Conservation (phyloP, 345 rosid genomes). For the Aethionema arabicum region DNA sequence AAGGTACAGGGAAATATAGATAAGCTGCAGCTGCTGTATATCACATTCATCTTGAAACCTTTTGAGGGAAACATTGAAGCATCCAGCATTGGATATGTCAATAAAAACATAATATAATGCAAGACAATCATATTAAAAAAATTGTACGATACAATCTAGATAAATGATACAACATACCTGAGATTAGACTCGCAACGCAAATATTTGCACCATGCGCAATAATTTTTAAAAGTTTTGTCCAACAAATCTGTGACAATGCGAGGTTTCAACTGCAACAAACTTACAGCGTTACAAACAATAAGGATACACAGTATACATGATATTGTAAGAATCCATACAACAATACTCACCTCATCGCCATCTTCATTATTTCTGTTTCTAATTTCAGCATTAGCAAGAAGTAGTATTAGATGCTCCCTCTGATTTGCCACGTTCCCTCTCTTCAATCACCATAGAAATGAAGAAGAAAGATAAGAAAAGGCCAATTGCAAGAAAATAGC, state of each 20-base stretch:
- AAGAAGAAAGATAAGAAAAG: constrained; percentile 17
- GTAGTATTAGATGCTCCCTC: constrained; percentile 88
- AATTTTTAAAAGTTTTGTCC: constrained; percentile 73
- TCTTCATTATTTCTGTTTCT: constrained; percentile 46
- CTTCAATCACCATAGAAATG: constrained; percentile 44
- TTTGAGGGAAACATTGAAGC: constrained; percentile 34
- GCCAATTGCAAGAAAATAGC: constrained; percentile 1
- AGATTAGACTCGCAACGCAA: constrained; percentile 48
- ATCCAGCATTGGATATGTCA: constrained; percentile 27
- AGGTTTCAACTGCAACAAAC: constrained; percentile 58
- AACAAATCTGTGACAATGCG: constrained; percentile 47
- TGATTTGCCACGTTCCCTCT: constrained; percentile 98
- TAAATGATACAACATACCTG: constrained; percentile 43
- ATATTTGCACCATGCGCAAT: constrained; percentile 84
- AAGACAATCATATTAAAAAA: neutral
- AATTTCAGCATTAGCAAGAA: constrained; percentile 84
- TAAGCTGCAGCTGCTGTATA: constrained; percentile 58
- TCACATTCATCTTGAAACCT: constrained; percentile 52
- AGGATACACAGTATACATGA: constrained; percentile 2
- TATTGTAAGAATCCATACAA: neutral
- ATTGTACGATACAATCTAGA: constrained; percentile 19
- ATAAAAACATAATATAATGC: constrained; percentile 13
- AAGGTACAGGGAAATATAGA: constrained; percentile 81
- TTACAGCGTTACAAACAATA: constrained; percentile 33
- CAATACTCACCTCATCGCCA: constrained; percentile 47